Conservation (phyloP, 2,329 filamentous ascomycete species). For the Cladophialophora yegresii region DNA sequence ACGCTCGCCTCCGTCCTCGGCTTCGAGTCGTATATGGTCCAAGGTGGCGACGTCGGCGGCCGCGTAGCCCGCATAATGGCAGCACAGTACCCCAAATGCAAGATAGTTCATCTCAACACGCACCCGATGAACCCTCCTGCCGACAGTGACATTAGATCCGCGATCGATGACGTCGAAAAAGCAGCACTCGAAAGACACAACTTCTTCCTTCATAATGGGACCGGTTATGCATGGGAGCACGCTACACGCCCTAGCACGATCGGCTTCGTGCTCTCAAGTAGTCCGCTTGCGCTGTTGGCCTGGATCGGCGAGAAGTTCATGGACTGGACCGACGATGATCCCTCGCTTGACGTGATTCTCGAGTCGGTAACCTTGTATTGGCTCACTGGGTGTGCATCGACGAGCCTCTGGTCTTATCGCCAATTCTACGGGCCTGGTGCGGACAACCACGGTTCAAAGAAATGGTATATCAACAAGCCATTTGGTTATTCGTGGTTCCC, state of each 20-base stretch:
- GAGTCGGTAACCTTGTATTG: constrained; percentile 43
- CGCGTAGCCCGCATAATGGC: constrained; percentile 49
- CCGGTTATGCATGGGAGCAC: constrained; percentile 57
- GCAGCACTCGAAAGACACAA: constrained; percentile 40
- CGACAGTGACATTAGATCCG: not conserved
- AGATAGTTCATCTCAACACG: constrained; percentile 33
- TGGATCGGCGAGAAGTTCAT: constrained; percentile 51
- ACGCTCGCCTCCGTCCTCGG: constrained; percentile 57
- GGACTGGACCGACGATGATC: constrained; percentile 42
- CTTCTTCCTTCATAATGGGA: constrained; percentile 47
- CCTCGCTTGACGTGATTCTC: constrained; percentile 40
- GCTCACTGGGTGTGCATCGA: constrained; percentile 37
- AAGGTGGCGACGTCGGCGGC: constrained; percentile 61
- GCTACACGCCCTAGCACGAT: constrained; percentile 59
- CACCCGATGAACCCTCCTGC: constrained; percentile 22
- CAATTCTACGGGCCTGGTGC: constrained; percentile 12
- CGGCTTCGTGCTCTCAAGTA: constrained; percentile 56
- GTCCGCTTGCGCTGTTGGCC: constrained; percentile 58
- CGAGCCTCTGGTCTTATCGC: constrained; percentile 41
- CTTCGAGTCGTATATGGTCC: constrained; percentile 55
- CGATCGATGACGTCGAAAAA: constrained; percentile 40
- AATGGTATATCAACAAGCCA: constrained; percentile 46
- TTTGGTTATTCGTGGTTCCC: constrained; percentile 53
- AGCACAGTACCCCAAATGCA: constrained; percentile 50
- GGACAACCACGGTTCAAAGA: not conserved